phyloP scores from a whole-genome alignment of 2,329 filamentous ascomycete species.

The Emericellopsis atlantica region DNA sequence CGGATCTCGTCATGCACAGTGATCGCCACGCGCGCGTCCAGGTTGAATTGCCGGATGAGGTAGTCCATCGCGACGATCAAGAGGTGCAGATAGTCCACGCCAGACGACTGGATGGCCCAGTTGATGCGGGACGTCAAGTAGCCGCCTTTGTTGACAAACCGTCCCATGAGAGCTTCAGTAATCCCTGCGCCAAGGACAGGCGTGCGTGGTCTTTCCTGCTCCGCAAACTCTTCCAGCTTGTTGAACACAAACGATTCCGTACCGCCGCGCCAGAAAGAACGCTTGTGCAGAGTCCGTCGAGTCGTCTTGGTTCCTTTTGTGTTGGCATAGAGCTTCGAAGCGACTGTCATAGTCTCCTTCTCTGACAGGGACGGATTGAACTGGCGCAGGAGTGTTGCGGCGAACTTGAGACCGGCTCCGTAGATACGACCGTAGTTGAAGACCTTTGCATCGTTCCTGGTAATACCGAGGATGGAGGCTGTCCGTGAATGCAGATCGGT shows the following conservation, averaged over 20 bases:
- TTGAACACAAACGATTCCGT: conserved; percentile 99
- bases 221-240: conserved; percentile 92
- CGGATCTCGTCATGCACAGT: conserved; percentile 97
- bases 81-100: conserved; percentile 92
- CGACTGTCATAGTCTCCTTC: conserved; percentile 60
- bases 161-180: conserved; percentile 84
- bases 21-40: conserved; percentile 75
- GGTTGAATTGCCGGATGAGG: conserved; percentile 70
- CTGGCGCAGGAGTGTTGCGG: conserved; percentile 75
- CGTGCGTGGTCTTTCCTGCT: conserved; percentile 81
- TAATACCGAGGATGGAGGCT: conserved; percentile 83
- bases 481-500: conserved; percentile 94
- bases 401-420: conserved; percentile 92
- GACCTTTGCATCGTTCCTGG: conserved; percentile 87
- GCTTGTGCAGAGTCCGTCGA: conserved; percentile 57
- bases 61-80: conserved; percentile 94
- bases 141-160: conserved; percentile 75
- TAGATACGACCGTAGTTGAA: conserved; percentile 99
- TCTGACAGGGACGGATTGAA: conserved; percentile 85
- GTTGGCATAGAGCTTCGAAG: conserved; percentile 68
- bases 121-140: conserved; percentile 97
- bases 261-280: conserved; percentile 85
- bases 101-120: conserved; percentile 96
- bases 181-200: conserved; percentile 91
- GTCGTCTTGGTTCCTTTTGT: conserved; percentile 86